Evolutionary conservation across 129 eudicot species (phyloP).

Genomic region (Pseudognaphalium luteoalbum): DNA sequence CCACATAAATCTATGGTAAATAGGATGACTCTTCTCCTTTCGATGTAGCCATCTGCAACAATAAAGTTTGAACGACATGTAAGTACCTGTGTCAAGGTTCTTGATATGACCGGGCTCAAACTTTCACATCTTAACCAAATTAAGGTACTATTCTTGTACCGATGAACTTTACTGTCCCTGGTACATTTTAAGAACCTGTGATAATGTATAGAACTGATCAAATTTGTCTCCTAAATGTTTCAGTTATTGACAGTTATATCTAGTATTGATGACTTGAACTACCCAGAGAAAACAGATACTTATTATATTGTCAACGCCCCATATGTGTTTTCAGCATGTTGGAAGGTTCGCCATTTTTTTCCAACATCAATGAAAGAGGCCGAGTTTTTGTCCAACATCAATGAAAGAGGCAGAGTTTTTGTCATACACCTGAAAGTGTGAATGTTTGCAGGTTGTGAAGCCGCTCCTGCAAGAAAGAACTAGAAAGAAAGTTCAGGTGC

Average conservation of each 20-base stretch:
- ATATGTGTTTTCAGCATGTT: constrained; percentile 94
- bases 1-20: constrained; percentile 12
- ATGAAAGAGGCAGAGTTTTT: constrained; percentile 7
- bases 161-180: not conserved
- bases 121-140: constrained; percentile 83
- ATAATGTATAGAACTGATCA: not conserved
- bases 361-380: constrained; percentile 2
- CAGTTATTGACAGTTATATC: constrained; percentile 90
- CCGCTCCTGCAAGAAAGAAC: constrained; percentile 97
- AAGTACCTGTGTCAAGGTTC: constrained; percentile 75
- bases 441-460: constrained; percentile 72
- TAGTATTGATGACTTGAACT: constrained; percentile 91
- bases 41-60: constrained; percentile 70
- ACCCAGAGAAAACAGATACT: constrained; percentile 97
- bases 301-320: constrained; percentile 95
- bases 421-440: constrained; percentile 13
- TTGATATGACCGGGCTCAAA: constrained; percentile 95
- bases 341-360: constrained; percentile 67
- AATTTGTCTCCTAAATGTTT: constrained; percentile 17
- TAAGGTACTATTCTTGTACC: constrained; percentile 45
- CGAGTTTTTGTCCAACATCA: constrained; percentile 1
- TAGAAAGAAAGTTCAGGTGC: constrained; percentile 89
- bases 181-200: not conserved
- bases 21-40: constrained; percentile 15
- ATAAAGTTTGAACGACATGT: constrained; percentile 61